Evolutionary conservation across 208 protist genomes (phyloP).

Genomic region (Leishmania arabica): DNA sequence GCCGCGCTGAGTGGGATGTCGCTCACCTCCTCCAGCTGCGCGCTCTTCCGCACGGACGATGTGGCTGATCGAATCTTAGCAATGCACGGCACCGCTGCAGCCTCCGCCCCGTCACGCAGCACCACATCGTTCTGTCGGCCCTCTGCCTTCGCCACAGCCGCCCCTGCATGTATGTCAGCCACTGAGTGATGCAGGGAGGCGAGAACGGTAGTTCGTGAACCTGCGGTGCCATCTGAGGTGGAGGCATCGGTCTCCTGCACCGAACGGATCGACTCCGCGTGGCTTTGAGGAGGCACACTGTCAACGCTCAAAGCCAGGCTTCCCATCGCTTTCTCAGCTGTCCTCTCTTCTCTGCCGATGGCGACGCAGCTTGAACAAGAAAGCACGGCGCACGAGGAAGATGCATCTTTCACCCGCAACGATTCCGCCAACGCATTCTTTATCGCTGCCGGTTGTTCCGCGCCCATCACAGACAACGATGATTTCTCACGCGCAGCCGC

Average conservation of each 20-base stretch:
- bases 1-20: not conserved
- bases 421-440: not conserved
- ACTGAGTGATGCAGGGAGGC: not conserved
- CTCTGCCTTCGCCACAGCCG: not conserved
- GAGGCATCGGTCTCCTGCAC: not conserved
- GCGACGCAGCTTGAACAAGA: not conserved
- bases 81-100: not conserved
- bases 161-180: not conserved
- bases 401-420: not conserved
- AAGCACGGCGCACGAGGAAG: not conserved
- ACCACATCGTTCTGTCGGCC: no score
- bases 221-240: not conserved
- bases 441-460: not conserved
- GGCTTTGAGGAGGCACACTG: not conserved
- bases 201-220: not conserved
- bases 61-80: not conserved
- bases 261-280: not conserved
- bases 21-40: not conserved
- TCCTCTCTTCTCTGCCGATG: not conserved
- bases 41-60: not conserved
- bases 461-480: not conserved
- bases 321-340: not conserved
- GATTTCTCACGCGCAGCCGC: no score
- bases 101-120: not conserved
- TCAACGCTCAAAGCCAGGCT: not conserved